Percentiles rank a stretch among this genome's conserved stretches.
These are phyloP conservation scores for Trichoderma atrobrunneum DNA, from an alignment of 2,329 filamentous ascomycete species.

Conservation along the genomic window DNA sequence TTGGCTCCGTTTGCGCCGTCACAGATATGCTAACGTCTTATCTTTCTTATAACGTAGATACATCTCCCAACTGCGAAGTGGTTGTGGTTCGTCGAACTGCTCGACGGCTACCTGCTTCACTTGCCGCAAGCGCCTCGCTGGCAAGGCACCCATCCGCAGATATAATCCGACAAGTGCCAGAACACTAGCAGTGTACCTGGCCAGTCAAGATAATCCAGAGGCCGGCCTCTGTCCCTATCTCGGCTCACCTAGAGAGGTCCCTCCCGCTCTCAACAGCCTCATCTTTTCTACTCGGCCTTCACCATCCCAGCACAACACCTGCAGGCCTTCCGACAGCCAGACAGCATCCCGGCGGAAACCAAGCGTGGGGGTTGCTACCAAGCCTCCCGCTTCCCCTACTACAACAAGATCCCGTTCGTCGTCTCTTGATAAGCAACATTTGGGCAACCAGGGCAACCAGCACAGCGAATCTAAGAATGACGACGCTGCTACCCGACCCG, in stretches of 20 bases:
- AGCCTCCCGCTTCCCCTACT: not conserved
- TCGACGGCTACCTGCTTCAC: slow-evolving; percentile 77
- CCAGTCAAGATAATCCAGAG: slow-evolving; percentile 75
- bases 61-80: slow-evolving; percentile 76
- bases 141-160: slow-evolving; percentile 67
- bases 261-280: slow-evolving; percentile 47
- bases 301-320: slow-evolving; percentile 17
- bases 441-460: not conserved
- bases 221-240: slow-evolving; percentile 61
- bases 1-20: not conserved
- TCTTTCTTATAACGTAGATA: slow-evolving; percentile 51
- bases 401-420: slow-evolving; percentile 10
- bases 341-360: slow-evolving; percentile 11
- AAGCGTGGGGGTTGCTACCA: not conserved
- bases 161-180: slow-evolving; percentile 81
- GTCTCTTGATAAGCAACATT: not conserved
- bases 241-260: slow-evolving; percentile 40
- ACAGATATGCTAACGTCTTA: not conserved
- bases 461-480: not conserved
- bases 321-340: not conserved
- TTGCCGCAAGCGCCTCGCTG: slow-evolving; percentile 65
- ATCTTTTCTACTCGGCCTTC: slow-evolving; percentile 38
- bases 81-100: slow-evolving; percentile 69
- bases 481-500: not conserved
- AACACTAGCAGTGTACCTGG: slow-evolving; percentile 75